Conservation (phyloP, 306 rosid genomes). For the Luffa aegyptiaca region DNA sequence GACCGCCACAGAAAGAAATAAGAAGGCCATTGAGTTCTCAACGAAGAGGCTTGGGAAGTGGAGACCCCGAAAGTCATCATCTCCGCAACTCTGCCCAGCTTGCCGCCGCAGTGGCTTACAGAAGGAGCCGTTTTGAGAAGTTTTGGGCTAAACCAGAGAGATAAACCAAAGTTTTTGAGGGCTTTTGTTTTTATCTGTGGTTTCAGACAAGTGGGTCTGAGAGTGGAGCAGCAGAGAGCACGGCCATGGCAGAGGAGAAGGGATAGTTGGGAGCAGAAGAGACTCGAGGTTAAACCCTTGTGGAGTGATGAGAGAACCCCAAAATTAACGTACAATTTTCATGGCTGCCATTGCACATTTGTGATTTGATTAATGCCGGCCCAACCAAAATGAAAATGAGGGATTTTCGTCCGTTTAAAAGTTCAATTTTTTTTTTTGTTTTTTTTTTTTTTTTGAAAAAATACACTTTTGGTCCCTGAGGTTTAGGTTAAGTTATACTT, state of each 20-base stretch:
- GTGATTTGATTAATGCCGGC: background rate
- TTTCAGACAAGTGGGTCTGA: conserved; percentile 21
- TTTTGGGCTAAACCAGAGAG: conserved; percentile 16
- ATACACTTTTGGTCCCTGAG: too few relatives aligned
- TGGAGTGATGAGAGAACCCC: background rate
- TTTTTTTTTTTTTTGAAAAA: too few relatives aligned
- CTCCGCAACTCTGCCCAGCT: conserved; percentile 46
- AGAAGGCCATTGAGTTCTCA: conserved; percentile 50
- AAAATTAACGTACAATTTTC: background rate
- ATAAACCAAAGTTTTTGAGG: background rate
- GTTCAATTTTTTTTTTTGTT: too few relatives aligned
- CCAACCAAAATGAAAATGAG: background rate
- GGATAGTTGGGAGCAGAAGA: background rate
- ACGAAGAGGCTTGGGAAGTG: conserved; percentile 37
- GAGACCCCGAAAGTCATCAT: conserved; percentile 52
- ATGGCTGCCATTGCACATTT: background rate
- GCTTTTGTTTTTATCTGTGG: background rate
- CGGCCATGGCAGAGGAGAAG: conserved; percentile 17
- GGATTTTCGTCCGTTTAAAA: background rate
- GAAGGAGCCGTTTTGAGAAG: conserved; percentile 31
- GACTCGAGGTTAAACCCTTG: conserved; percentile 31
- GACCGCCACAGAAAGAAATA: conserved; percentile 36
- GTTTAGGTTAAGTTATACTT: too few relatives aligned
- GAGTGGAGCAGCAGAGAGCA: conserved; percentile 15
- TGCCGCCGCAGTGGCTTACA: conserved; percentile 21